A percentile compares a stretch with the other conserved stretches of the same genome.
Conservation (phyloP, 495 filamentous ascomycete species). For the Penicillium verhagenii region DNA sequence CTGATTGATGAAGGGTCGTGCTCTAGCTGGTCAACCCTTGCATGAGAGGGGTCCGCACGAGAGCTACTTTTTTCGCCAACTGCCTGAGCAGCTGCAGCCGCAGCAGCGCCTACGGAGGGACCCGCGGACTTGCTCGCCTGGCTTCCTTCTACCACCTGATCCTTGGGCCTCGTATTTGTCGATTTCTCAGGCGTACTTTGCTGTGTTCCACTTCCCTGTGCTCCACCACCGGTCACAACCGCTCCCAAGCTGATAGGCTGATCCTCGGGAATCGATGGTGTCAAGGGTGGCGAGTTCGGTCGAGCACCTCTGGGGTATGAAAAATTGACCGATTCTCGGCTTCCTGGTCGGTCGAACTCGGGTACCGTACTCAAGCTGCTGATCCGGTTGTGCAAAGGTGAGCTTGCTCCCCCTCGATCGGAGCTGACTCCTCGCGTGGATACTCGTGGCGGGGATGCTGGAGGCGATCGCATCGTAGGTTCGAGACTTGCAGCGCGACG, state of each 20-base stretch:
- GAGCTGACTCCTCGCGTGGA: slow-evolving; percentile 44
- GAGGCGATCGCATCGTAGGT: slow-evolving; percentile 47
- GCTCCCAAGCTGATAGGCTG: slow-evolving; percentile 10
- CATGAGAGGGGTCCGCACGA: slow-evolving; percentile 1
- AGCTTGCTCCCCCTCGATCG: slow-evolving; percentile 36
- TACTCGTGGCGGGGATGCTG: slow-evolving; percentile 41
- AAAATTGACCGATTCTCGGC: slow-evolving; percentile 76
- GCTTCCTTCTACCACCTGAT: slow-evolving; percentile 40
- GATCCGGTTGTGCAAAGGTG: slow-evolving; percentile 19
- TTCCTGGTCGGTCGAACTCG: slow-evolving; percentile 56
- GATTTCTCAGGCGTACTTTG: slow-evolving; percentile 44
- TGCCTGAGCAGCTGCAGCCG: slow-evolving; percentile 37
- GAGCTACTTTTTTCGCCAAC: slow-evolving; percentile 17
- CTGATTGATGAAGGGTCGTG: background rate
- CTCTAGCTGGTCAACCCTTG: slow-evolving; percentile 7
- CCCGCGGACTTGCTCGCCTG: slow-evolving; percentile 35
- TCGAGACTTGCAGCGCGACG: slow-evolving; percentile 57
- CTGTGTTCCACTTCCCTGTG: slow-evolving; percentile 32
- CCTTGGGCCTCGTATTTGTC: slow-evolving; percentile 52
- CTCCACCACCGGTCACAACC: slow-evolving; percentile 17
- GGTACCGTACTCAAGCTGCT: slow-evolving; percentile 37
- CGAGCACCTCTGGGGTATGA: slow-evolving; percentile 71
- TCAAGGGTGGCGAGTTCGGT: slow-evolving; percentile 38
- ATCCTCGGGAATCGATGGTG: slow-evolving; percentile 18
- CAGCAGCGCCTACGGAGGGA: slow-evolving; percentile 37